Evolutionary conservation across 768 basidiomycete genomes (phyloP), one percentile per base, ranked within the genome.

Genomic region (Suillus plorans): DNA sequence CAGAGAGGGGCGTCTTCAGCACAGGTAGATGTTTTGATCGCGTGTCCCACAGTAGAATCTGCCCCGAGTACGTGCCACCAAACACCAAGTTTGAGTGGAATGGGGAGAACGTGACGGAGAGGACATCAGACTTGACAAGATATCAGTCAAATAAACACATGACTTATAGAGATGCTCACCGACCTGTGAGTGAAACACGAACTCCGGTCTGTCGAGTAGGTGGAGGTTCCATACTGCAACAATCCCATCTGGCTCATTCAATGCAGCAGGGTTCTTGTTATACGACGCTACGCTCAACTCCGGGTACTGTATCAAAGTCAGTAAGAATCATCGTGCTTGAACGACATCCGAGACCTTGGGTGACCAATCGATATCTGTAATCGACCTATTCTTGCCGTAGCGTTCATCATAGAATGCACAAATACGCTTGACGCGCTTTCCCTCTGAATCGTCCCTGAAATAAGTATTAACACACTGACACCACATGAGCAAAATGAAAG

Each of bases 11-110:
- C 6, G 97, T 97, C 80, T 99, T 99, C 58, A 98, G 81, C 3
- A 99, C 95, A 0, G 97, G 97, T 2, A 98, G 81, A 74, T 97
- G 95, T 74, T 97, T 97, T 2, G 96, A 94, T 56, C 97, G 89
- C 9, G 96, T 99, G 72, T 99, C 97, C 97, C 97, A 99, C 0
- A 99, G 85, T 34, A 99, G 80, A 66, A 99, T 96, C 78, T 99
- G 97, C 20, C 97, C 97, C 36, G 97, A 98, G 74, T 99, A 99
- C n/a, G 97, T 98, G 28, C 97, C 97, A 61, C 97, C 97, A 67
- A 99, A 97, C 45, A 99, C 85, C 20, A 98, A 86, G 71, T 97
- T 99, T 2, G 97, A 92, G 76, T 99, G 97, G 78, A 97, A 99
- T 0, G 97, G 96, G 0, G 97, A 98, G 76, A 99, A 99, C 9